phyloP scores from a whole-genome alignment of 768 basidiomycete species.

The Hygrocybe coccinea region DNA sequence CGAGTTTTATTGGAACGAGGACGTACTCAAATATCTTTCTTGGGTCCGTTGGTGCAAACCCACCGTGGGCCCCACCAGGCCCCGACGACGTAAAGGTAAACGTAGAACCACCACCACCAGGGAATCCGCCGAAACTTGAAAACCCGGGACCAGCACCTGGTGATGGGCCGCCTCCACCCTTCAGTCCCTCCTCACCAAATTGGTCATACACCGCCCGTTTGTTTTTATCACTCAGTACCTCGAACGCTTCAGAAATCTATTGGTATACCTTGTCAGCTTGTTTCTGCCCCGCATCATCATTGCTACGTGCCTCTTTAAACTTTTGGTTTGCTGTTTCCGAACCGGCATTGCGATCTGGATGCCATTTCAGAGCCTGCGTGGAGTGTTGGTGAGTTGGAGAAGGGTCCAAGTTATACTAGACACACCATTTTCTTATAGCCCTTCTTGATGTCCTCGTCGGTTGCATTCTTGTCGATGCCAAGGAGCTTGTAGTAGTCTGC shows the following conservation, averaged over 20 bases:
- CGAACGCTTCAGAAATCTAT: conserved; percentile 92
- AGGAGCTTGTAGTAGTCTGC: conserved; percentile 86
- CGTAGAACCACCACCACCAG: conserved; percentile 42
- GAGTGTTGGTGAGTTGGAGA: conserved; percentile 2
- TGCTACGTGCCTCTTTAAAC: conserved; percentile 78
- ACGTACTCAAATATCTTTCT: conserved; percentile 85
- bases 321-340: conserved; percentile 82
- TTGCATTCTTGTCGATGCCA: conserved; percentile 66
- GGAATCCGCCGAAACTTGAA: conserved; percentile 39
- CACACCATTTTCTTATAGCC: conserved; percentile 91
- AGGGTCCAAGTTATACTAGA: not conserved
- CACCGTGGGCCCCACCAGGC: conserved; percentile 43
- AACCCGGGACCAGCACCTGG: conserved; percentile 49
- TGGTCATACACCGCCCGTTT: conserved; percentile 88
- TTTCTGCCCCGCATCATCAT: not conserved
- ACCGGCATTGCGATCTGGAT: conserved; percentile 86
- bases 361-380: conserved; percentile 79
- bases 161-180: conserved; percentile 54
- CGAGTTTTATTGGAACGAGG: not conserved
- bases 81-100: conserved; percentile 54
- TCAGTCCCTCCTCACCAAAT: conserved; percentile 92
- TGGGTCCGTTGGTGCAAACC: conserved; percentile 78
- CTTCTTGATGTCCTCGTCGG: conserved; percentile 85
- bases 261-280: not conserved
- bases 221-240: conserved; percentile 84